These are phyloP conservation scores for Prunus dulcis DNA, from an alignment of 306 rosid species.

Conservation along the genomic window DNA sequence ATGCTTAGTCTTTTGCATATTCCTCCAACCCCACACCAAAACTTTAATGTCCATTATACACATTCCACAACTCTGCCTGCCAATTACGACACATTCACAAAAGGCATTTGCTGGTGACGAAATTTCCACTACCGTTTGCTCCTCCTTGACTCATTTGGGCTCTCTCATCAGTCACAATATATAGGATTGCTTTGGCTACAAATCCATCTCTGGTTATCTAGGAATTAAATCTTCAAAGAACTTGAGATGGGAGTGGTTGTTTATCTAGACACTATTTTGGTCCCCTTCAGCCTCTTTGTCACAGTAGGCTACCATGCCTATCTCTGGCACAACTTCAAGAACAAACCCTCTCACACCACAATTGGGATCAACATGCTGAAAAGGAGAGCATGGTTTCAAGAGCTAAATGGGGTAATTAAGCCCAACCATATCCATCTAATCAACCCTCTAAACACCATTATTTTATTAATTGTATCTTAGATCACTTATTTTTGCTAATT, in stretches of 20 bases:
- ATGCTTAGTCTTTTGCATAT: constrained; percentile 12
- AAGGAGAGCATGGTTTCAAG: constrained; percentile 55
- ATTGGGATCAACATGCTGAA: constrained; percentile 45
- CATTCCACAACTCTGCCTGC: constrained; percentile 40
- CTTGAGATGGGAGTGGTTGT: constrained; percentile 36
- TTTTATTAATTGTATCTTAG: background rate
- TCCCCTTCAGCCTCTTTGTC: constrained; percentile 56
- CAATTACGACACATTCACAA: constrained; percentile 3
- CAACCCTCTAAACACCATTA: background rate
- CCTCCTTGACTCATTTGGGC: background rate
- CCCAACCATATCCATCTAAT: background rate
- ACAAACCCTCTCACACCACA: constrained; percentile 55
- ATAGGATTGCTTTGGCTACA: background rate
- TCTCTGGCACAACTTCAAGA: constrained; percentile 61
- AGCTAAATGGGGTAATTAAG: constrained; percentile 43
- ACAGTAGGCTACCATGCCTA: constrained; percentile 61
- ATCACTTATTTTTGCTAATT: background rate
- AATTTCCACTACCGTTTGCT: constrained; percentile 12
- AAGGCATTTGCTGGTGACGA: constrained; percentile 20
- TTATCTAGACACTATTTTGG: constrained; percentile 59
- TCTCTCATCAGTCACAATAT: background rate
- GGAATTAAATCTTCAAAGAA: background rate
- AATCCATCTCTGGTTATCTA: background rate
- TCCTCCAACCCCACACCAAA: constrained; percentile 22
- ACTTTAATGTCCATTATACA: constrained; percentile 38